phyloP scores from a whole-genome alignment of 163 green algal genomes.

The Coccomyxa subellipsoidea region DNA sequence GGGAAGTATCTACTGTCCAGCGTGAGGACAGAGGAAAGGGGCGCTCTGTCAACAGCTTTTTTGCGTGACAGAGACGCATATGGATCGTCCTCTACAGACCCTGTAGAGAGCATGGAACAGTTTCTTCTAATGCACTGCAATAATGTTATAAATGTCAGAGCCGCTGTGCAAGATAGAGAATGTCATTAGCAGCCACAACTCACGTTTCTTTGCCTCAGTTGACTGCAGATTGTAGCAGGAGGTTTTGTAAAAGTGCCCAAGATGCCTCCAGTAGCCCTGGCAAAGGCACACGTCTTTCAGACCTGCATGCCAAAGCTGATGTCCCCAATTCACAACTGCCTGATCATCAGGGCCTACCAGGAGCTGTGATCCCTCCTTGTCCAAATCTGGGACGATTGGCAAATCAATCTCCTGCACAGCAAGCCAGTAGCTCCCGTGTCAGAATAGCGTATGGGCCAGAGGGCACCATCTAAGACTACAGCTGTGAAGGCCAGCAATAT shows the following conservation, averaged over 20 bases:
- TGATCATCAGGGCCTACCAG: background rate
- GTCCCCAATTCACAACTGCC: no score
- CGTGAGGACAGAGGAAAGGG: conserved; percentile 12
- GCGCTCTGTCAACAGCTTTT: background rate
- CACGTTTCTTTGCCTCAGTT: background rate
- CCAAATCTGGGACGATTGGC: background rate
- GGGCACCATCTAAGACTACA: no score
- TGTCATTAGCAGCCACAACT: background rate
- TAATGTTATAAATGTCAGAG: no score
- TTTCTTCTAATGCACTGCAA: no score
- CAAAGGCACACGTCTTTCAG: background rate
- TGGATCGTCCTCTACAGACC: background rate
- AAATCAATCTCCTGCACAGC: background rate
- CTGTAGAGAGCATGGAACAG: background rate
- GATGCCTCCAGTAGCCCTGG: background rate
- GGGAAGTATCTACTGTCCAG: conserved; percentile 30
- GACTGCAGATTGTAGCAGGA: conserved; percentile 14
- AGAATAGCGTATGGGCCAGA: no score
- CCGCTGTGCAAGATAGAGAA: no score
- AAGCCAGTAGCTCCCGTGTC: background rate
- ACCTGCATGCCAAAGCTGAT: no score
- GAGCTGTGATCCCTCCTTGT: background rate
- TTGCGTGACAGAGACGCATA: background rate
- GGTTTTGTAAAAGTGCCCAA: conserved; percentile 10
- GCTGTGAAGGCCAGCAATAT: no score